phyloP scores from a whole-genome alignment of 331 rosid genomes.

The Rhamnella rubrinervis region DNA sequence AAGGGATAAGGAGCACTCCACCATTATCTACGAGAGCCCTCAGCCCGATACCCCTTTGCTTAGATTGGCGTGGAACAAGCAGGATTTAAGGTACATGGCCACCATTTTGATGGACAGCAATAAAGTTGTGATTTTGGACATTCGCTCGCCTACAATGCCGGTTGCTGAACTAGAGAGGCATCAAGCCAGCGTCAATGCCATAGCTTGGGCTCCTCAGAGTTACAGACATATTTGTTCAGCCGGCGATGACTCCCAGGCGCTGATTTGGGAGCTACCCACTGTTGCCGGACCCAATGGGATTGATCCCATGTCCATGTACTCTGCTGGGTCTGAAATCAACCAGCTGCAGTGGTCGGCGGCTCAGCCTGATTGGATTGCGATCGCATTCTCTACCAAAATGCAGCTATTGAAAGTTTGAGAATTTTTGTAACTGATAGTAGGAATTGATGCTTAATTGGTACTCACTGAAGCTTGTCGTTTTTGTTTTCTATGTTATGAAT shows the following conservation, averaged over 20 bases:
- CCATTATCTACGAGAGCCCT: constrained; percentile 90
- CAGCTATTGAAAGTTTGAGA: constrained; percentile 86
- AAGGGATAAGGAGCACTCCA: constrained; percentile 90
- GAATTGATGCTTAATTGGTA: no score
- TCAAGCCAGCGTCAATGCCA: constrained; percentile 56
- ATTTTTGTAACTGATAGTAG: no score
- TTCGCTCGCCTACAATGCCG: constrained; percentile 79
- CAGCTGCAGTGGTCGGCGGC: constrained; percentile 91
- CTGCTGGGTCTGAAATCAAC: constrained; percentile 70
- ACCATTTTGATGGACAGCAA: constrained; percentile 86
- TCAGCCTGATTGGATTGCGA: constrained; percentile 86
- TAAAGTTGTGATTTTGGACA: constrained; percentile 85
- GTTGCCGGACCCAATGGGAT: constrained; percentile 76
- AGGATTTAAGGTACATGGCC: constrained; percentile 92
- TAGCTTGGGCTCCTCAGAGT: constrained; percentile 84
- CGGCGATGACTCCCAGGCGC: constrained; percentile 86
- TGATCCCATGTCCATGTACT: constrained; percentile 78
- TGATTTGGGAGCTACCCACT: constrained; percentile 88
- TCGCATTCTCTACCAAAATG: constrained; percentile 86
- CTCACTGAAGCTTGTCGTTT: no score
- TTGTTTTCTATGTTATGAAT: no score
- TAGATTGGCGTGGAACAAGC: constrained; percentile 95
- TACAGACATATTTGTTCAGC: constrained; percentile 69
- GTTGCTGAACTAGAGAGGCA: constrained; percentile 92
- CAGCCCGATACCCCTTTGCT: constrained; percentile 91